phyloP scores from a whole-genome alignment of 2,329 filamentous ascomycete species.

The Hypoxylon sp. region DNA sequence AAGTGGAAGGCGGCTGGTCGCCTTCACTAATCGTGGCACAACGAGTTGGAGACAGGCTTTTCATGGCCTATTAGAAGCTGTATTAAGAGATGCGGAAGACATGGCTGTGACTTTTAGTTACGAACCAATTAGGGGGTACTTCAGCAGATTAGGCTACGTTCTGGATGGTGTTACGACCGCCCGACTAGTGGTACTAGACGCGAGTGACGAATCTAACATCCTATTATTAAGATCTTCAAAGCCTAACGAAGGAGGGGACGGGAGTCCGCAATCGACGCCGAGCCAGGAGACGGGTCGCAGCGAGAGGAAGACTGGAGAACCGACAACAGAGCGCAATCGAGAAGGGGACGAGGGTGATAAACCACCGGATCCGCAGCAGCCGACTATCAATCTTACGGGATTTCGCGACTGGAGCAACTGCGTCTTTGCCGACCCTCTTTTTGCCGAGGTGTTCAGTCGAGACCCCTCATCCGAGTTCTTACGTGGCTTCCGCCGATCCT shows the following conservation, averaged over 20 bases:
- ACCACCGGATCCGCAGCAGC: constrained; percentile 9
- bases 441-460: constrained; percentile 66
- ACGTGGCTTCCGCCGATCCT: constrained; percentile 60
- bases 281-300: constrained; percentile 25
- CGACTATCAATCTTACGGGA: constrained; percentile 61
- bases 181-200: constrained; percentile 69
- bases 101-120: constrained; percentile 72
- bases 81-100: constrained; percentile 73
- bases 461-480: constrained; percentile 63
- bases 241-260: constrained; percentile 16
- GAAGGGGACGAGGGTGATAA: constrained; percentile 16
- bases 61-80: constrained; percentile 68
- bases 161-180: constrained; percentile 68
- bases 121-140: constrained; percentile 67
- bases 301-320: constrained; percentile 18
- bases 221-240: constrained; percentile 57
- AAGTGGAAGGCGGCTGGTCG: constrained; percentile 18
- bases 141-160: constrained; percentile 63
- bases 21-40: constrained; percentile 48
- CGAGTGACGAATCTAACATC: constrained; percentile 65
- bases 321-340: constrained; percentile 23
- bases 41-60: constrained; percentile 71
- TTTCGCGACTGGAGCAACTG: constrained; percentile 72
- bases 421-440: constrained; percentile 72
- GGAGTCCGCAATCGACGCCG: constrained; percentile 21